Conservation (phyloP, 257 asterid species). For the Craterostigma plantagineum region DNA sequence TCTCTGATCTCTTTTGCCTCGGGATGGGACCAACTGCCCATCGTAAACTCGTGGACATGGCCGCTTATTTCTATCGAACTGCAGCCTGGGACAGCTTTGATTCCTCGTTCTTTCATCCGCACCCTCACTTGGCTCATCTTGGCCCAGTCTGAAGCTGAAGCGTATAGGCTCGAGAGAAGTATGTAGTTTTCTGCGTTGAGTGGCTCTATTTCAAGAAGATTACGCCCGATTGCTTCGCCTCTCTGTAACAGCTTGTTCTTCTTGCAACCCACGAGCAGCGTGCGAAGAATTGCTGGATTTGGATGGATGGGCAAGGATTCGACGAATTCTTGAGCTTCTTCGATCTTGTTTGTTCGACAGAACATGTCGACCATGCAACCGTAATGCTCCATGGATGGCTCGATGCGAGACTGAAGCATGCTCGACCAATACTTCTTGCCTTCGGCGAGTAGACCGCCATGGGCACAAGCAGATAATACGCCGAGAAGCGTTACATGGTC, state of each 20-base stretch:
- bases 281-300: constrained; percentile 46
- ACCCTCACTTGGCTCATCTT: constrained; percentile 39
- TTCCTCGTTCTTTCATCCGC: constrained; percentile 37
- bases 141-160: constrained; percentile 38
- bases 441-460: constrained; percentile 32
- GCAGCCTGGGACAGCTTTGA: constrained; percentile 40
- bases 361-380: constrained; percentile 58
- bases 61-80: constrained; percentile 49
- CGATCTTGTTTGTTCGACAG: constrained; percentile 28
- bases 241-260: constrained; percentile 23
- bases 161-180: constrained; percentile 42
- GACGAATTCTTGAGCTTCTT: constrained; percentile 31
- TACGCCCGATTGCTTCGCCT: constrained; percentile 32
- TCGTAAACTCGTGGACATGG: constrained; percentile 37
- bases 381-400: constrained; percentile 56
- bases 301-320: constrained; percentile 30
- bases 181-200: constrained; percentile 43
- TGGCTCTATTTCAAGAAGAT: constrained; percentile 43
- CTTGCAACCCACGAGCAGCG: constrained; percentile 38
- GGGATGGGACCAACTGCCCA: constrained; percentile 49
- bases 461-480: constrained; percentile 49
- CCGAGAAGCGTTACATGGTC: constrained; percentile 40
- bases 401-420: constrained; percentile 34
- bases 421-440: constrained; percentile 41
- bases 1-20: constrained; percentile 29